These are phyloP conservation scores for Zymoseptoria tritici DNA, from an alignment of 2,329 filamentous ascomycete species.

Conservation along the genomic window DNA sequence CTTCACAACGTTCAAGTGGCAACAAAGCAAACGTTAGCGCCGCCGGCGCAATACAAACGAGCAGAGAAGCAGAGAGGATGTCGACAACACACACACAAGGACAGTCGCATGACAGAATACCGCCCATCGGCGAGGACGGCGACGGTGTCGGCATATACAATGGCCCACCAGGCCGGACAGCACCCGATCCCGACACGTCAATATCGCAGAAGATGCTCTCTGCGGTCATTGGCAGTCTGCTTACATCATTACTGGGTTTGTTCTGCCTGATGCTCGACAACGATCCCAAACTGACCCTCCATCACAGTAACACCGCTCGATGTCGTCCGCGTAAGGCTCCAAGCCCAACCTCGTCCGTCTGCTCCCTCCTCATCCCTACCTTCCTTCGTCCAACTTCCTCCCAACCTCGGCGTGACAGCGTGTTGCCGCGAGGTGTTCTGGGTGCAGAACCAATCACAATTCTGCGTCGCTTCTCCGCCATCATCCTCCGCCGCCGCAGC, in stretches of 20 bases:
- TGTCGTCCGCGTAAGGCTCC: constrained; percentile 88
- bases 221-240: constrained; percentile 78
- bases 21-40: background rate
- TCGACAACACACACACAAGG: constrained; percentile 13
- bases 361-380: constrained; percentile 44
- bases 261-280: background rate
- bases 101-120: constrained; percentile 35
- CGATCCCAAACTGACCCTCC: constrained; percentile 3
- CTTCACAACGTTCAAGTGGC: background rate
- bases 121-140: background rate
- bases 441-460: constrained; percentile 74
- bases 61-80: background rate
- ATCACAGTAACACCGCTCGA: constrained; percentile 84
- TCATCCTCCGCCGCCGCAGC: constrained; percentile 32
- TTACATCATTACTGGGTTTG: constrained; percentile 80
- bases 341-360: constrained; percentile 64
- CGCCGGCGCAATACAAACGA: background rate
- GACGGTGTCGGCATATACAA: constrained; percentile 4
- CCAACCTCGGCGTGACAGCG: constrained; percentile 82
- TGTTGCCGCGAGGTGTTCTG: constrained; percentile 98
- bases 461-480: constrained; percentile 58
- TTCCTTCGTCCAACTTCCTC: constrained; percentile 62
- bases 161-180: constrained; percentile 9
- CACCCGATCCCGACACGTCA: constrained; percentile 57
- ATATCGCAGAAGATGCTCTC: constrained; percentile 89